These are phyloP conservation scores for Venturia carpophila DNA, from an alignment of 2,329 filamentous ascomycete species.

Conservation along the genomic window DNA sequence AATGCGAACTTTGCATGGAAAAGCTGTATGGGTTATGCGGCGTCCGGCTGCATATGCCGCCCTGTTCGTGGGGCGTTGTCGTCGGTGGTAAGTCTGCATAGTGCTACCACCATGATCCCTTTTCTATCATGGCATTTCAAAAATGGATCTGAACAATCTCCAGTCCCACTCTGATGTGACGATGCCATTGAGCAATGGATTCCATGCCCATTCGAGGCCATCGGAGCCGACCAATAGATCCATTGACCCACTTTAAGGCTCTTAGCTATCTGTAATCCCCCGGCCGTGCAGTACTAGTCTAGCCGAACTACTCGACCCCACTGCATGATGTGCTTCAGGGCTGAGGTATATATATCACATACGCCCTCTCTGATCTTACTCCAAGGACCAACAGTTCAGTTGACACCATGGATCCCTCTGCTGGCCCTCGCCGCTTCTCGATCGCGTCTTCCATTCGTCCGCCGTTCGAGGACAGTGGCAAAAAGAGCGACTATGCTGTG, in stretches of 20 bases:
- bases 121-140: not conserved
- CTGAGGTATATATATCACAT: not conserved
- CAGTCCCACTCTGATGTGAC: not conserved
- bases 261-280: not conserved
- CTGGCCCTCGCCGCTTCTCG: slow-evolving; percentile 28
- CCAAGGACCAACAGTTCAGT: not conserved
- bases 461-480: slow-evolving; percentile 23
- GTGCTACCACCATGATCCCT: too few relatives aligned
- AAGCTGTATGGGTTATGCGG: too few relatives aligned
- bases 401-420: slow-evolving; percentile 27
- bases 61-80: too few relatives aligned
- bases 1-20: too few relatives aligned
- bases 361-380: not conserved
- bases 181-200: not conserved
- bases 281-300: slow-evolving; percentile 1
- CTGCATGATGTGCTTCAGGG: slow-evolving; percentile 8
- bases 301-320: slow-evolving; percentile 5
- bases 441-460: slow-evolving; percentile 26
- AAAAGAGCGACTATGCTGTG: slow-evolving; percentile 27
- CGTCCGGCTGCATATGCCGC: too few relatives aligned
- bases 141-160: slow-evolving; percentile 1
- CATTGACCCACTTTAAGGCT: not conserved
- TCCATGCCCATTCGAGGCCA: slow-evolving; percentile 10
- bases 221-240: slow-evolving; percentile 3
- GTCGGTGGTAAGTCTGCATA: too few relatives aligned